Percentiles rank a stretch among this genome's conserved stretches.
Conservation (phyloP, 495 filamentous ascomycete species). For the Glonium stellatum region DNA sequence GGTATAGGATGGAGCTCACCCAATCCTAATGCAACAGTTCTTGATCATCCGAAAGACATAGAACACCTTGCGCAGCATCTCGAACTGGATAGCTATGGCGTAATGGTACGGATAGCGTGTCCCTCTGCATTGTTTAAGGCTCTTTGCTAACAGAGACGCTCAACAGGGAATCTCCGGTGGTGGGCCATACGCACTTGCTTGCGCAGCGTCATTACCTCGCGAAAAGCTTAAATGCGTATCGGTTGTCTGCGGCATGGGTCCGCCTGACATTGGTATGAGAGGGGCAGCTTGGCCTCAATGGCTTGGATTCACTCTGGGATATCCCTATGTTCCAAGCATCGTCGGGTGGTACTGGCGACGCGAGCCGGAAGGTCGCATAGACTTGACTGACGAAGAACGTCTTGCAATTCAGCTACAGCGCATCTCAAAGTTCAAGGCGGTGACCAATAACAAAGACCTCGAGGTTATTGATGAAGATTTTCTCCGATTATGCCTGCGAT, state of each 20-base stretch:
- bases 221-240: slow-evolving; percentile 20
- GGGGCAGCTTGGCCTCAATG: slow-evolving; percentile 17
- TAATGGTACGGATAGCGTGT: slow-evolving; percentile 11
- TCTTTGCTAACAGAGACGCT: slow-evolving; percentile 9
- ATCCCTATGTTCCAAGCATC: slow-evolving; percentile 14
- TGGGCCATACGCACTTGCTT: slow-evolving; percentile 25
- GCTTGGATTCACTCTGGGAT: slow-evolving; percentile 24
- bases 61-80: slow-evolving; percentile 16
- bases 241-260: slow-evolving; percentile 30
- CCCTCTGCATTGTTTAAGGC: neutral
- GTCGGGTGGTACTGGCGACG: slow-evolving; percentile 21
- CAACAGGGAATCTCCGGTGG: slow-evolving; percentile 19
- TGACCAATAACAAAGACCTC: slow-evolving; percentile 9
- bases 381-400: slow-evolving; percentile 17
- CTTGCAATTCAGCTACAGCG: slow-evolving; percentile 4
- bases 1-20: slow-evolving; percentile 15
- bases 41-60: slow-evolving; percentile 13
- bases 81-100: slow-evolving; percentile 7
- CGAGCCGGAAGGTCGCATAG: slow-evolving; percentile 7
- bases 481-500: slow-evolving; percentile 2
- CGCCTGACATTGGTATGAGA: slow-evolving; percentile 29
- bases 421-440: neutral
- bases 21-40: slow-evolving; percentile 7
- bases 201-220: slow-evolving; percentile 13
- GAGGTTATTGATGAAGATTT: slow-evolving; percentile 12